These are phyloP conservation scores for Rhinocladiella mackenziei DNA, from an alignment of 2,329 filamentous ascomycete genomes.

Conservation along the genomic window DNA sequence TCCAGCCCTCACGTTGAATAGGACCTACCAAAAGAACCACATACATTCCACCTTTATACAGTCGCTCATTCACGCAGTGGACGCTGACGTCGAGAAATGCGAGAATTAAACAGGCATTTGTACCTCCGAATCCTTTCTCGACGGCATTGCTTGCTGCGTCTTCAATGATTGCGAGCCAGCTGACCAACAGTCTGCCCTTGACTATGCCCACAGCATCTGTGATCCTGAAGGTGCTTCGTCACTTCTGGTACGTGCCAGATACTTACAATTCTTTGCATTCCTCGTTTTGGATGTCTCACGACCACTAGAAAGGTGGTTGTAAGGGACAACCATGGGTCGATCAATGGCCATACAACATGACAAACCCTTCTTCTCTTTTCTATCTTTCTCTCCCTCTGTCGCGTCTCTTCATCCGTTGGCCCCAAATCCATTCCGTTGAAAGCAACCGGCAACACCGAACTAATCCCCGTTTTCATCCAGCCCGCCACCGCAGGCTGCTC, in stretches of 20 bases:
- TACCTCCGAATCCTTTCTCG: constrained; percentile 43
- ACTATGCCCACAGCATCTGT: constrained; percentile 35
- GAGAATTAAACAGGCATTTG: constrained; percentile 41
- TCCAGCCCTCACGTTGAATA: too few species aligned
- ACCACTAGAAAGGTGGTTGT: too few species aligned
- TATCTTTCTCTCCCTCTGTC: neutral
- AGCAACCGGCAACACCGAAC: constrained; percentile 34
- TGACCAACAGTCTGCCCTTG: constrained; percentile 41
- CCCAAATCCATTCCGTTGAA: constrained; percentile 34
- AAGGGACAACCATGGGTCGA: too few species aligned
- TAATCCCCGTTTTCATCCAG: constrained; percentile 9
- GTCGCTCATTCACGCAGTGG: neutral
- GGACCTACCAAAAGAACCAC: too few species aligned
- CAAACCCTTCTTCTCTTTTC: neutral
- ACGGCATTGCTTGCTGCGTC: constrained; percentile 50
- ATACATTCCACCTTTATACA: too few species aligned
- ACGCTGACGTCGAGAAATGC: neutral
- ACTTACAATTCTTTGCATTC: too few species aligned
- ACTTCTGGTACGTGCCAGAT: constrained; percentile 30
- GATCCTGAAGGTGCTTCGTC: constrained; percentile 36
- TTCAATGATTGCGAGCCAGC: constrained; percentile 38
- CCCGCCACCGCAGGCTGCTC: constrained; percentile 19
- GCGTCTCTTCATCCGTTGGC: neutral
- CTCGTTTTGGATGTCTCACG: too few species aligned
- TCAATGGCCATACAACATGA: too few species aligned